Conservation (phyloP, 140 eudicot species). For the Artemisia princeps region DNA sequence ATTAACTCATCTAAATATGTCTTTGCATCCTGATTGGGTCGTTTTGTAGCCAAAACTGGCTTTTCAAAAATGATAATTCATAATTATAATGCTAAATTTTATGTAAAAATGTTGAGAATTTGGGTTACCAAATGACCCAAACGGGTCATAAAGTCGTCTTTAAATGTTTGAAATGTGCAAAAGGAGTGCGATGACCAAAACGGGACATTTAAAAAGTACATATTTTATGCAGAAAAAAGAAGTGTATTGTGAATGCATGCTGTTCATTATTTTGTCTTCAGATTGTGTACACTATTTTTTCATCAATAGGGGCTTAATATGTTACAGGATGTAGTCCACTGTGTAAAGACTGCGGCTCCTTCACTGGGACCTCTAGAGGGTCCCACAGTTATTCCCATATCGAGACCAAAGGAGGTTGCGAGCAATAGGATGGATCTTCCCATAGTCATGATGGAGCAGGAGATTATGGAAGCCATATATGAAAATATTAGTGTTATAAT, state of each 20-base stretch:
- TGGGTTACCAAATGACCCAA: no score
- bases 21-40: no score
- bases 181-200: no score
- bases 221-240: no score
- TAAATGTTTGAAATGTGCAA: no score
- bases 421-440: constrained; percentile 69
- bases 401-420: constrained; percentile 80
- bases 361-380: constrained; percentile 16
- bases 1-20: no score
- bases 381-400: constrained; percentile 62
- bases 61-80: no score
- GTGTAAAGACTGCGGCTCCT: constrained; percentile 22
- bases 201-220: no score
- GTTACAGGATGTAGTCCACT: constrained; percentile 36
- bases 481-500: constrained; percentile 65
- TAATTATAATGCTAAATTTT: no score
- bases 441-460: constrained; percentile 96
- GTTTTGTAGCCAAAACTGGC: no score
- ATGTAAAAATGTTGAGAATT: no score
- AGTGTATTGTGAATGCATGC: not conserved
- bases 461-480: constrained; percentile 96
- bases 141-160: no score
- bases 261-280: not conserved
- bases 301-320: constrained; percentile 10
- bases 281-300: not conserved